phyloP scores from a whole-genome alignment of 805 yeast species.

The Lipomyces yamanashiensis region DNA sequence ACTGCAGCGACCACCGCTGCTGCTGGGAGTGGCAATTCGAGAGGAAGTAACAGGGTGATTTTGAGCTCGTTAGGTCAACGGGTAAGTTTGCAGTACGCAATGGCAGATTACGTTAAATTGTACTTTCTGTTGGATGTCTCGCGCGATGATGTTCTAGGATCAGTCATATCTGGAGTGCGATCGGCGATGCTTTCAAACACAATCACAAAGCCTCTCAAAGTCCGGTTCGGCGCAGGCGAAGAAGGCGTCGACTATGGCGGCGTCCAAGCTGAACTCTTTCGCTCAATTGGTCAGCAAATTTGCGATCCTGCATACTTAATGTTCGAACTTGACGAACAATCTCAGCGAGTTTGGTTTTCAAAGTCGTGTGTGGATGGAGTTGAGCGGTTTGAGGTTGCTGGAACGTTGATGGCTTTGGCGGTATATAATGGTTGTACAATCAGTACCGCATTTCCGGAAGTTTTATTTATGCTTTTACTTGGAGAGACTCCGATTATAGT shows the following conservation, averaged over 20 bases:
- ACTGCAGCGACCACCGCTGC: not conserved
- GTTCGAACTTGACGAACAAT: conserved; percentile 29
- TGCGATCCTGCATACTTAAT: conserved; percentile 35
- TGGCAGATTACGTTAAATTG: conserved; percentile 21
- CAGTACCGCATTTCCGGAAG: conserved; percentile 39
- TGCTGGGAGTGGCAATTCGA: not conserved
- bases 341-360: conserved; percentile 40
- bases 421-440: conserved; percentile 43
- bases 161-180: conserved; percentile 29
- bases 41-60: not conserved
- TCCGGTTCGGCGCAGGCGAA: conserved; percentile 39
- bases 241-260: conserved; percentile 45
- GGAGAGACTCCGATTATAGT: conserved; percentile 7
- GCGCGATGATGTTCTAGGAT: conserved; percentile 35
- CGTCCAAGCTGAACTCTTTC: conserved; percentile 42
- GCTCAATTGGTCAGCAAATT: conserved; percentile 37
- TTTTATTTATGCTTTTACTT: conserved; percentile 35
- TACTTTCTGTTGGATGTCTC: conserved; percentile 35
- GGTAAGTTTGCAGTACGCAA: conserved; percentile 12
- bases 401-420: conserved; percentile 42
- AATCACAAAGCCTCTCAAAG: conserved; percentile 40
- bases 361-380: conserved; percentile 34
- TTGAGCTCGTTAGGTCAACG: conserved; percentile 16
- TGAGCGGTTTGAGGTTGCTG: conserved; percentile 37
- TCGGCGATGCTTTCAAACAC: conserved; percentile 24